A percentile compares a stretch with the other conserved stretches of the same genome.
phyloP scores from a whole-genome alignment of 2,329 filamentous ascomycete genomes.

The Microsporum ferrugineum region DNA sequence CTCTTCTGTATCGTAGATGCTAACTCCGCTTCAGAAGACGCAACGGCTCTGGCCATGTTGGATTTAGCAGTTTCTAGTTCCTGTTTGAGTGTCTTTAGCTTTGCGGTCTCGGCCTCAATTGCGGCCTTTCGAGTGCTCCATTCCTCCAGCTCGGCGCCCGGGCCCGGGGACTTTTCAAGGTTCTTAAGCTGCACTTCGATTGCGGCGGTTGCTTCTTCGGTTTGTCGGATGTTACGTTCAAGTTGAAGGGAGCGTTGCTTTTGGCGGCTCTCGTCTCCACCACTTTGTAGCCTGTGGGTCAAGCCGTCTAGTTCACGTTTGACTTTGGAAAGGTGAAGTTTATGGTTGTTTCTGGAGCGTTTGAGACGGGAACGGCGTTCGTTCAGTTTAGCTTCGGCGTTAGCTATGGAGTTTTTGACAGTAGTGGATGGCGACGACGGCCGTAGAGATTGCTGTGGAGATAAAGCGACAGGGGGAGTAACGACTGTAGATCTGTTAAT shows the following conservation, averaged over 20 bases:
- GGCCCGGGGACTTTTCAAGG: slow-evolving; percentile 40
- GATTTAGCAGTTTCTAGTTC: slow-evolving; percentile 42
- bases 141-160: slow-evolving; percentile 44
- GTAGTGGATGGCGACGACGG: slow-evolving; percentile 55
- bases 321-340: slow-evolving; percentile 45
- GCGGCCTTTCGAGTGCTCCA: slow-evolving; percentile 42
- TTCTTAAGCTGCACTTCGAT: slow-evolving; percentile 44
- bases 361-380: slow-evolving; percentile 49
- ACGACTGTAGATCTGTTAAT: slow-evolving; percentile 15
- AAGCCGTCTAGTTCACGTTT: slow-evolving; percentile 51
- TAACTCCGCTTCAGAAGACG: slow-evolving; percentile 44
- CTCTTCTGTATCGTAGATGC: slow-evolving; percentile 43
- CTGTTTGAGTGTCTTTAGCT: slow-evolving; percentile 39
- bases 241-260: slow-evolving; percentile 51
- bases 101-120: slow-evolving; percentile 45
- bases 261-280: slow-evolving; percentile 51
- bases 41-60: slow-evolving; percentile 42
- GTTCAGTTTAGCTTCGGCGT: slow-evolving; percentile 49
- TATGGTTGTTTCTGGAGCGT: slow-evolving; percentile 51
- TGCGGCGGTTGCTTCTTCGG: slow-evolving; percentile 49
- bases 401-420: slow-evolving; percentile 52
- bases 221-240: slow-evolving; percentile 51
- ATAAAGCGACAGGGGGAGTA: slow-evolving; percentile 32
- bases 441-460: slow-evolving; percentile 47
- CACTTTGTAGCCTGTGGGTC: slow-evolving; percentile 46